Conservation (phyloP, 306 rosid species). For the Begonia peltatifolia region DNA sequence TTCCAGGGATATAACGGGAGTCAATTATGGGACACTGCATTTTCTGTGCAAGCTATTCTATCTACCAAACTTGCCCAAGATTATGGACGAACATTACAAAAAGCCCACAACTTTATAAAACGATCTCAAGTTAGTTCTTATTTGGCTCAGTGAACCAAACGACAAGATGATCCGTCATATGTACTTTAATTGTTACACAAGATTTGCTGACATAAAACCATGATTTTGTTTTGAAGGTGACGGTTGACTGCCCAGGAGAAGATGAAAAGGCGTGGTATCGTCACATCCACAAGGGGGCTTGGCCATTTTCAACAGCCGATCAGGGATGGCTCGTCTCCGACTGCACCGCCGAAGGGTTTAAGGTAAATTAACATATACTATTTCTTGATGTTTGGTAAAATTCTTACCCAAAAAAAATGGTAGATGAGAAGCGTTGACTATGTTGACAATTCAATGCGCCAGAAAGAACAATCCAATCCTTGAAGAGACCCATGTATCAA, state of each 20-base stretch:
- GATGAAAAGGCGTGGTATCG: slow-evolving; percentile 61
- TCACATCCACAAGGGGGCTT: slow-evolving; percentile 74
- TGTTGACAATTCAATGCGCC: too few relatives aligned
- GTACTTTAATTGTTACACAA: too few relatives aligned
- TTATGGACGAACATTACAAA: slow-evolving; percentile 37
- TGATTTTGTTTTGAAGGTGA: slow-evolving; percentile 13
- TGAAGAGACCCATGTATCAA: too few relatives aligned
- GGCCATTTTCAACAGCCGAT: slow-evolving; percentile 81
- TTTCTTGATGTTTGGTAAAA: too few relatives aligned
- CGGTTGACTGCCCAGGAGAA: slow-evolving; percentile 46
- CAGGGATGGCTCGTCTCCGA: slow-evolving; percentile 93
- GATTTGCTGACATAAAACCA: too few relatives aligned
- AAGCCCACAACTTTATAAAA: slow-evolving; percentile 47
- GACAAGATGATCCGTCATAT: too few relatives aligned
- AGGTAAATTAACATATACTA: slow-evolving; percentile 23
- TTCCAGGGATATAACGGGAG: slow-evolving; percentile 86
- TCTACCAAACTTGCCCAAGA: slow-evolving; percentile 47
- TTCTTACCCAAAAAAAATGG: too few relatives aligned
- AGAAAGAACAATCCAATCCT: too few relatives aligned
- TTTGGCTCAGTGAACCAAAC: too few relatives aligned
- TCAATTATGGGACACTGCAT: slow-evolving; percentile 71
- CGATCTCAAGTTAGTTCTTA: slow-evolving; percentile 32
- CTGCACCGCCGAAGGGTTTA: slow-evolving; percentile 85
- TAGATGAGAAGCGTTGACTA: too few relatives aligned
- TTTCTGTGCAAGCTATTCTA: slow-evolving; percentile 59